Base-by-base conservation (phyloP, 2,329 filamentous ascomycete genomes). In the Ophiocordyceps robertsii region DNA sequence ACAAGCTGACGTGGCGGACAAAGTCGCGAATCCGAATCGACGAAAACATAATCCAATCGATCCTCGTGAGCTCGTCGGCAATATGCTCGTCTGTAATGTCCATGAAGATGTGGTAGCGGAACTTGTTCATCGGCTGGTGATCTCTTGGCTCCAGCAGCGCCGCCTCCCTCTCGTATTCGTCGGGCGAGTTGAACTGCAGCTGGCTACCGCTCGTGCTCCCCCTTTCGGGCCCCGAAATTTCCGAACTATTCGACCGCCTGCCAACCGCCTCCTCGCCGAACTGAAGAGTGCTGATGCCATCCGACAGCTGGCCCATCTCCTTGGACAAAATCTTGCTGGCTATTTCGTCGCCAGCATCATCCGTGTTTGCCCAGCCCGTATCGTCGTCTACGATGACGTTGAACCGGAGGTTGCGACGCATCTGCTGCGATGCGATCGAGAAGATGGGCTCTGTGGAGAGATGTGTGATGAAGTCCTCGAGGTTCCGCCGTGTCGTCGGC, bases 31-130 rank as follows among this genome's bases (percentile, higher is more conserved):
- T 84, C 24, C 87, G 80, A 47, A 96, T 95, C 1, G 88, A 89
- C 41, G 85, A 93, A 61, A 95, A 96, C 83, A 96, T 92, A 60
- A 93, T 80, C 90, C 90, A 96, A 63, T 98, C 92, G 43, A 98
- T 94, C 46, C 90, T 75, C 4, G 92, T 96, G 54, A 98, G 74
- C 61, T 98, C 92, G 46, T 83, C 81, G 14, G 90, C 90, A 50
- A 96, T 82, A 39, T 87, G 77, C 47, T 94, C 85, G 42, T 93
- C 83, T 1, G 84, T 73, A 21, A 82, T 82, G 31, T 85, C 84
- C 81, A 96, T 94, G 50, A 96, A 84, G 41, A 83, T 78, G 50
- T 89, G 86, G 70, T 92, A 98, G 46, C 92, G 84, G 36, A 82
- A 70, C 60, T 96, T 96, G 51, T 80, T 84, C 47, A 95, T 73